phyloP scores from a whole-genome alignment of 2,329 filamentous ascomycete species.

The Xylaria arbuscula region DNA sequence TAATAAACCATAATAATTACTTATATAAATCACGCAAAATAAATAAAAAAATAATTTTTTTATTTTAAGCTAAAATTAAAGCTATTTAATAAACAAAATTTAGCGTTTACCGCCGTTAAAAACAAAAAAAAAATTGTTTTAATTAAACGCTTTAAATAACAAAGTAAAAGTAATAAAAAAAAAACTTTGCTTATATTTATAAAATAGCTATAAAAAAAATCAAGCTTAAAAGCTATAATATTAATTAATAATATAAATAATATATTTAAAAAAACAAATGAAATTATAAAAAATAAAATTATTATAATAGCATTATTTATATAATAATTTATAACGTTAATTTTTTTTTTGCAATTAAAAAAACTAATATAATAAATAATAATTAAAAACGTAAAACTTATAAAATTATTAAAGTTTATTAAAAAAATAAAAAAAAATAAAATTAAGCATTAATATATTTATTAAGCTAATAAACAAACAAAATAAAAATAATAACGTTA shows the following conservation, averaged over 20 bases:
- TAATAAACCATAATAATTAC: slow-evolving; percentile 13
- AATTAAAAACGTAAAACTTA: slow-evolving; percentile 11
- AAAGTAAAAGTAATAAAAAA: too few relatives aligned
- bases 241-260: too few relatives aligned
- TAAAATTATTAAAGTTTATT: background rate
- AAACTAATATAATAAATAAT: background rate
- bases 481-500: background rate
- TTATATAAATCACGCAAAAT: slow-evolving; percentile 9
- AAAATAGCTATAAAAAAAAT: background rate
- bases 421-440: slow-evolving; percentile 4
- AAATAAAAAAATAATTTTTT: slow-evolving; percentile 15
- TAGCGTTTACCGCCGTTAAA: too few relatives aligned
- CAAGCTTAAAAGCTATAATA: too few relatives aligned
- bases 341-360: background rate
- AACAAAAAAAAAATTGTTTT: too few relatives aligned
- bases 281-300: background rate
- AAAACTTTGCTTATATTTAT: background rate
- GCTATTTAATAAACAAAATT: background rate
- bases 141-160: too few relatives aligned
- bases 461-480: background rate
- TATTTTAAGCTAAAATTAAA: slow-evolving; percentile 20
- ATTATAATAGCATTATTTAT: slow-evolving; percentile 1
- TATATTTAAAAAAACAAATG: background rate
- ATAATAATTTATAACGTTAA: background rate
- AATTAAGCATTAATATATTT: background rate